A percentile compares a stretch with the other conserved stretches of the same genome.
phyloP scores from a whole-genome alignment of 2,329 filamentous ascomycete genomes.

The Chaetomiaceae sp. region DNA sequence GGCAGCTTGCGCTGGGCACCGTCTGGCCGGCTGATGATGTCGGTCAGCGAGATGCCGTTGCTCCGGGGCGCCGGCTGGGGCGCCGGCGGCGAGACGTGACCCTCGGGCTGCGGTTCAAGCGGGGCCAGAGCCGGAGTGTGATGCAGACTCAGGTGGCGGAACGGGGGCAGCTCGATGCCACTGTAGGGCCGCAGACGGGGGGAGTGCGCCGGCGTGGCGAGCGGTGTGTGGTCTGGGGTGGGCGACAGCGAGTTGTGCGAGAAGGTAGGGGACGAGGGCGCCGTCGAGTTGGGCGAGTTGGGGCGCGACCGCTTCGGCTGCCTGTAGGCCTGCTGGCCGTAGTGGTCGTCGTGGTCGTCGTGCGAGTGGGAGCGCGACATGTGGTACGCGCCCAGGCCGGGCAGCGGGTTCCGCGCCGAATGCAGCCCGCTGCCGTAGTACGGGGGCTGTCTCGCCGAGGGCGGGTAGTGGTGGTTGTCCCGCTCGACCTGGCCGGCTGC shows the following conservation, averaged over 20 bases:
- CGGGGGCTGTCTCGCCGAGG: conserved; percentile 44
- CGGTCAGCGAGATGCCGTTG: conserved; percentile 73
- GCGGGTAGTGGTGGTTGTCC: conserved; percentile 45
- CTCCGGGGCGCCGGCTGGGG: conserved; percentile 49
- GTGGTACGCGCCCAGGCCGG: conserved; percentile 78
- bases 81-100: conserved; percentile 33
- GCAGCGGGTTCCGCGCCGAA: conserved; percentile 56
- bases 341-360: conserved; percentile 75
- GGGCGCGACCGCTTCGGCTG: conserved; percentile 84
- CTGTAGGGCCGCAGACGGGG: conserved; percentile 78
- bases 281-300: conserved; percentile 90
- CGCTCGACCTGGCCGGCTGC: conserved; percentile 57
- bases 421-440: conserved; percentile 46
- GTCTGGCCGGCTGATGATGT: conserved; percentile 87
- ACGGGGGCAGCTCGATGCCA: conserved; percentile 74
- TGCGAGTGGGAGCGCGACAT: conserved; percentile 87
- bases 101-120: conserved; percentile 51
- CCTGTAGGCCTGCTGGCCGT: conserved; percentile 58
- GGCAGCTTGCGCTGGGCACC: conserved; percentile 86
- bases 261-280: conserved; percentile 91
- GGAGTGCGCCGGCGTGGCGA: conserved; percentile 91
- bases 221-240: conserved; percentile 96
- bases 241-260: conserved; percentile 93
- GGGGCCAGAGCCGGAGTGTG: conserved; percentile 53
- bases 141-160: conserved; percentile 58